Evolutionary conservation across 2,329 filamentous ascomycete genomes (phyloP).

Genomic region (Talaromyces sp.): DNA sequence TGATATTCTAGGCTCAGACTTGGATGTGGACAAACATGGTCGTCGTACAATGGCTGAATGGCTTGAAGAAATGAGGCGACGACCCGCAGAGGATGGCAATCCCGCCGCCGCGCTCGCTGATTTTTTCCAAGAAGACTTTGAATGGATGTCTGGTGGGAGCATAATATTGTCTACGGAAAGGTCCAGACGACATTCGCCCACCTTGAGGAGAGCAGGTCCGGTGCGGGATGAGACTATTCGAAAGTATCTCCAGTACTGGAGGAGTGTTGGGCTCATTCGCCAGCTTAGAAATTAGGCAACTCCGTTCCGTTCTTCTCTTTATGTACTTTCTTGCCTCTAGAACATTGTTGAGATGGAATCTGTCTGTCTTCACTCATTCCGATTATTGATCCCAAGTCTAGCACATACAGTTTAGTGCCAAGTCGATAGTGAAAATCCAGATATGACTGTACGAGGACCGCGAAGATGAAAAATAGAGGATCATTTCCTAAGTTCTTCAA

Average conservation of each 20-base stretch:
- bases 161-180: constrained; percentile 39
- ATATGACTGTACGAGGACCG: no score
- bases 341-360: no score
- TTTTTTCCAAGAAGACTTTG: constrained; percentile 31
- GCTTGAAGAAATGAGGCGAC: neutral
- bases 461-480: no score
- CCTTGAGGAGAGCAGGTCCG: constrained; percentile 30
- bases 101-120: constrained; percentile 28
- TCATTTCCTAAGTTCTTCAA: no score
- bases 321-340: neutral
- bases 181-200: constrained; percentile 35
- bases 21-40: constrained; percentile 26
- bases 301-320: neutral
- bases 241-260: constrained; percentile 37
- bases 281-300: neutral
- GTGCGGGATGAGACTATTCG: constrained; percentile 30
- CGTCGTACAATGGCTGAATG: neutral
- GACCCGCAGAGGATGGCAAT: constrained; percentile 21
- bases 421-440: no score
- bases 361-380: no score
- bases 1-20: constrained; percentile 29
- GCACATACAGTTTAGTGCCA: no score
- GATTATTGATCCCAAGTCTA: no score
- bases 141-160: constrained; percentile 46
- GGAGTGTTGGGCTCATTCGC: constrained; percentile 11